Conservation (phyloP, 805 yeast species). For the Yueomyces sp. region DNA sequence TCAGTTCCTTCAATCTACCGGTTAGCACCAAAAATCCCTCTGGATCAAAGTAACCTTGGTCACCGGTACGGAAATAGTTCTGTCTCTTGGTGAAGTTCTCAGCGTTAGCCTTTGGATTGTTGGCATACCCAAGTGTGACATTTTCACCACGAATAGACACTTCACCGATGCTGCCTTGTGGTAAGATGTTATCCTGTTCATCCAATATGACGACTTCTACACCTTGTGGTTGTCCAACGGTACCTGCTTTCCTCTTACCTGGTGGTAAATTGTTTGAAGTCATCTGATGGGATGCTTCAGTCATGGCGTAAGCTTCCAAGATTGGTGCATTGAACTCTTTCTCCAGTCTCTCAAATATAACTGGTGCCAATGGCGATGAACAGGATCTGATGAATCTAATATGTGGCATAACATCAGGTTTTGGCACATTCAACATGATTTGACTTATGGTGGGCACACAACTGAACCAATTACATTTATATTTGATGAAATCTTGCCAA, state of each 20-base stretch:
- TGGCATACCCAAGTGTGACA: slow-evolving; percentile 59
- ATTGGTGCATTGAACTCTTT: slow-evolving; percentile 50
- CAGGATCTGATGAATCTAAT: slow-evolving; percentile 61
- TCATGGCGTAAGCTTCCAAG: slow-evolving; percentile 69
- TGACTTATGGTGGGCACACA: slow-evolving; percentile 70
- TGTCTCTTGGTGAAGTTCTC: slow-evolving; percentile 44
- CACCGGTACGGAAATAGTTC: slow-evolving; percentile 67
- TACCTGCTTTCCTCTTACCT: slow-evolving; percentile 51
- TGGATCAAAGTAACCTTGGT: slow-evolving; percentile 49
- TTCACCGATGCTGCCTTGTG: slow-evolving; percentile 50
- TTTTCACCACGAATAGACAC: slow-evolving; percentile 54
- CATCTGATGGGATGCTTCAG: slow-evolving; percentile 74
- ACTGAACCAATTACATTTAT: slow-evolving; percentile 55
- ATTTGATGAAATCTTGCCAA: slow-evolving; percentile 42
- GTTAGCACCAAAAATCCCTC: slow-evolving; percentile 50
- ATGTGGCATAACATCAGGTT: slow-evolving; percentile 38
- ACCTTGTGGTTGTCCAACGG: slow-evolving; percentile 64
- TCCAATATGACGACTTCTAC: slow-evolving; percentile 48
- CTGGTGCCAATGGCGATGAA: slow-evolving; percentile 57
- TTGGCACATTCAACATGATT: slow-evolving; percentile 39
- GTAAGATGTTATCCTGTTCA: slow-evolving; percentile 31
- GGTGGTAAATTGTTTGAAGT: slow-evolving; percentile 59
- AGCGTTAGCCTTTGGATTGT: slow-evolving; percentile 56
- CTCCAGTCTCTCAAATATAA: slow-evolving; percentile 47
- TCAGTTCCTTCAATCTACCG: slow-evolving; percentile 62